Percentiles rank a stretch among this genome's conserved stretches.
phyloP scores from a whole-genome alignment of 345 rosid genomes.

The Excoecaria cochinchinensis region DNA sequence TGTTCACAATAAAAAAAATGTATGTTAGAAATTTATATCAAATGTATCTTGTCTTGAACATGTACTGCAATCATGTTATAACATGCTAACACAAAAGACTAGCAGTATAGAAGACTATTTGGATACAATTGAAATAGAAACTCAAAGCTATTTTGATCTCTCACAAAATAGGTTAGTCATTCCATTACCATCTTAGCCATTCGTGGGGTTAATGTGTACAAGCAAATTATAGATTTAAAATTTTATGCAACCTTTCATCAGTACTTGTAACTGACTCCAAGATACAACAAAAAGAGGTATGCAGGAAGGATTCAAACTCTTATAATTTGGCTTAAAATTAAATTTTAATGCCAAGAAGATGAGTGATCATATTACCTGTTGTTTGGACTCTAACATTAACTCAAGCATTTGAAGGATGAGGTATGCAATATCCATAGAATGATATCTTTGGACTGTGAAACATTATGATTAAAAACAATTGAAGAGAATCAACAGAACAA shows the following conservation, averaged over 20 bases:
- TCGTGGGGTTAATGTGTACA: not conserved
- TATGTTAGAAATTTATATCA: no score
- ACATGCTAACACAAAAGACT: not conserved
- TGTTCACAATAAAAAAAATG: no score
- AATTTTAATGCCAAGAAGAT: not conserved
- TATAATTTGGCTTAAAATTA: not conserved
- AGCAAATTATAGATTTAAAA: not conserved
- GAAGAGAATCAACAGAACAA: no score
- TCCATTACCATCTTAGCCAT: not conserved
- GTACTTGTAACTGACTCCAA: not conserved
- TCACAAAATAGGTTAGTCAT: not conserved
- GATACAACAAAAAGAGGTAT: not conserved
- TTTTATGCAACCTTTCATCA: not conserved
- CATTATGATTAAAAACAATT: not conserved
- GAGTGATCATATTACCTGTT: slow-evolving; percentile 51
- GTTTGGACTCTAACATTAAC: slow-evolving; percentile 85
- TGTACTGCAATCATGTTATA: not conserved
- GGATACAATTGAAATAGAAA: not conserved
- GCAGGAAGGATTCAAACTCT: not conserved
- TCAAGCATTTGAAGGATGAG: slow-evolving; percentile 84
- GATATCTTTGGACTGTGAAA: slow-evolving; percentile 75
- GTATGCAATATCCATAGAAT: slow-evolving; percentile 74
- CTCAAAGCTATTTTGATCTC: no score
- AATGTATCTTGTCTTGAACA: no score
- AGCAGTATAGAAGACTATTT: not conserved